Conservation (phyloP, 2,329 filamentous ascomycete species). For the Colletotrichum sojae region DNA sequence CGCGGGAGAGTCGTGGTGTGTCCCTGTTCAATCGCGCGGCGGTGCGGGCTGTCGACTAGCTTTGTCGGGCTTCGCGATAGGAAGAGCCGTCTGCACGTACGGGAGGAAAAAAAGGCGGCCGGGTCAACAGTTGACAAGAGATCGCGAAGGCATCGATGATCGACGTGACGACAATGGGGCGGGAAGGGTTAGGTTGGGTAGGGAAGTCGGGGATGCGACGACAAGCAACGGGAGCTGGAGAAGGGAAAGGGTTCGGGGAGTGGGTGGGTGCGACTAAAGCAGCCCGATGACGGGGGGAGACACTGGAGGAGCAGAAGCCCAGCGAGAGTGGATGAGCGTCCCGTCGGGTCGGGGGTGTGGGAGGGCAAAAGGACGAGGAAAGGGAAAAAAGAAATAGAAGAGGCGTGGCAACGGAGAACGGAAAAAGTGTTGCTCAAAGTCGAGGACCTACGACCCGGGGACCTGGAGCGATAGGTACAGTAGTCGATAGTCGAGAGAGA, state of each 20-base stretch:
- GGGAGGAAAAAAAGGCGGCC: conserved; percentile 3
- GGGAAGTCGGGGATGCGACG: conserved; percentile 38
- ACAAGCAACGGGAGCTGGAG: conserved; percentile 27
- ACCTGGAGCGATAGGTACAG: background rate
- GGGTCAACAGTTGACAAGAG: conserved; percentile 36
- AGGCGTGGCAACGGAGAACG: conserved; percentile 31
- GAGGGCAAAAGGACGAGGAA: background rate
- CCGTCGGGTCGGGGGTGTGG: background rate
- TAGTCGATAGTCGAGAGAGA: background rate
- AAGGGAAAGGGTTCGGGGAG: conserved; percentile 30
- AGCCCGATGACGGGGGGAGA: conserved; percentile 33
- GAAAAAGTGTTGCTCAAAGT: conserved; percentile 28
- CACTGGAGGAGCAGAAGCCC: background rate
- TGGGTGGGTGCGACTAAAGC: conserved; percentile 39
- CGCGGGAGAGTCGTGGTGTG: conserved; percentile 25
- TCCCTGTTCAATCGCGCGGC: conserved; percentile 29
- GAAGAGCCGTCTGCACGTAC: background rate
- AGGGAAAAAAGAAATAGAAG: conserved; percentile 11
- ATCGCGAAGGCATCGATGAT: conserved; percentile 41
- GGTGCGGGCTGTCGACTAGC: conserved; percentile 30
- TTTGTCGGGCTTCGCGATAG: conserved; percentile 36
- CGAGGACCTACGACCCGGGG: background rate
- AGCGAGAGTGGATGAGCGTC: conserved; percentile 27
- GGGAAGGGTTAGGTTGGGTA: conserved; percentile 24
- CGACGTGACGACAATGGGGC: conserved; percentile 34